phyloP scores from a whole-genome alignment of 1,139 yeast species.

The Torulaspora pretoriensis region DNA sequence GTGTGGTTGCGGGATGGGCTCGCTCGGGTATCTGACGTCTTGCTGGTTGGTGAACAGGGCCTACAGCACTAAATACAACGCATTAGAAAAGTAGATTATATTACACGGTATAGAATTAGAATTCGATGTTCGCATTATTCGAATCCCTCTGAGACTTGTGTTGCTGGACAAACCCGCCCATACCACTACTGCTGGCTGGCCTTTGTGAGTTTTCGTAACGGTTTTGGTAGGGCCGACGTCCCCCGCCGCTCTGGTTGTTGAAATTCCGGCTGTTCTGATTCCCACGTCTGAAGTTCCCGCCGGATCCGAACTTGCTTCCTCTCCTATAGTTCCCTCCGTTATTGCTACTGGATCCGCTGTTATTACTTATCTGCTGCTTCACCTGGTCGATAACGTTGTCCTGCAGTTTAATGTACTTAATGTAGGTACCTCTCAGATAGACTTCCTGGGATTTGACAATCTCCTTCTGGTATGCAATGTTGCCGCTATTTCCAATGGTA shows the following conservation, averaged over 20 bases:
- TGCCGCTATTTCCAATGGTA: slow-evolving; percentile 16
- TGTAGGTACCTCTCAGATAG: slow-evolving; percentile 81
- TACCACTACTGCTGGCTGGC: slow-evolving; percentile 22
- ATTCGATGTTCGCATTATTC: slow-evolving; percentile 16
- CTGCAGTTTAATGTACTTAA: slow-evolving; percentile 62
- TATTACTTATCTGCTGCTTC: slow-evolving; percentile 46
- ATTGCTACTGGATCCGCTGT: slow-evolving; percentile 31
- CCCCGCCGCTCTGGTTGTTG: slow-evolving; percentile 17
- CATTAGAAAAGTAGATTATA: slow-evolving; percentile 1
- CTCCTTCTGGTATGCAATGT: slow-evolving; percentile 48
- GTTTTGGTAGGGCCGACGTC: slow-evolving; percentile 13
- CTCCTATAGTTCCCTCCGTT: slow-evolving; percentile 38
- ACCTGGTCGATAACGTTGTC: slow-evolving; percentile 78
- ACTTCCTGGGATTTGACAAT: slow-evolving; percentile 68
- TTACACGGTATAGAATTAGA: slow-evolving; percentile 5
- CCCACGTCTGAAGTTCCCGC: slow-evolving; percentile 17
- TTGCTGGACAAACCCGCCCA: slow-evolving; percentile 34
- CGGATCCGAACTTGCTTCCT: slow-evolving; percentile 20
- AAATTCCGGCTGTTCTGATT: slow-evolving; percentile 31
- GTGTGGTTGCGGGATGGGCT: slow-evolving; percentile 70
- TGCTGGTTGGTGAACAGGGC: slow-evolving; percentile 26
- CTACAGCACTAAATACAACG: slow-evolving; percentile 11
- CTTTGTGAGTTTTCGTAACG: slow-evolving; percentile 20
- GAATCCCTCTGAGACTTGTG: slow-evolving; percentile 28
- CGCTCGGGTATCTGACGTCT: slow-evolving; percentile 55